Conservation (phyloP, 192 early-diverging fungal genomes). For the Cetraspora pellucida region DNA sequence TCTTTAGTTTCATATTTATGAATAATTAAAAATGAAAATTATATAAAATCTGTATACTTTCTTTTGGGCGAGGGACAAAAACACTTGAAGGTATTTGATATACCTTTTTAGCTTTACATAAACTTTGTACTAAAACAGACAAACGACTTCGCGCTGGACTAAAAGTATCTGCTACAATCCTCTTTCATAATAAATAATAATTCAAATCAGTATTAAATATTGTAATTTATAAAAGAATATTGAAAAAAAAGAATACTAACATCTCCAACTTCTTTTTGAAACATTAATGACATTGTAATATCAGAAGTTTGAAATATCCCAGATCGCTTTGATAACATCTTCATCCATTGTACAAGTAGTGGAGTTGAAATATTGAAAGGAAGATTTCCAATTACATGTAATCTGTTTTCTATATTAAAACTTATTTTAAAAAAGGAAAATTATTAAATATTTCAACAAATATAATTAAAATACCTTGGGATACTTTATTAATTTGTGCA, state of each 20-base stretch:
- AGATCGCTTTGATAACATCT: conserved; percentile 51
- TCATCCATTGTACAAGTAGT: conserved; percentile 73
- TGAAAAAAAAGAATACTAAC: conserved; percentile 35
- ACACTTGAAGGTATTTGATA: conserved; percentile 62
- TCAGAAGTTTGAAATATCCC: conserved; percentile 62
- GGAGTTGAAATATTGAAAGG: conserved; percentile 78
- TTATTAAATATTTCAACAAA: neutral
- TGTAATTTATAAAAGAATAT: neutral
- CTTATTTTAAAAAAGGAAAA: neutral
- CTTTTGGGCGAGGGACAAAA: conserved; percentile 78
- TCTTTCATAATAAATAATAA: conserved; percentile 34
- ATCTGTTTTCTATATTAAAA: conserved; percentile 6
- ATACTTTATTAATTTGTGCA: conserved; percentile 34
- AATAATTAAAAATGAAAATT: neutral
- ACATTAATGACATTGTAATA: conserved; percentile 79
- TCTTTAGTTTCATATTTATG: neutral
- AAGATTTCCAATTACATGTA: conserved; percentile 78
- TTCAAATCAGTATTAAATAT: neutral
- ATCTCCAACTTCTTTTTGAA: conserved; percentile 78
- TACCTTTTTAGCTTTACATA: conserved; percentile 66
- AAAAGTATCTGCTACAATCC: conserved; percentile 58
- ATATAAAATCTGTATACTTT: conserved; percentile 5
- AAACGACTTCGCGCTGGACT: conserved; percentile 63
- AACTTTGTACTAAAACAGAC: conserved; percentile 70
- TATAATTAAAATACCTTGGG: neutral